Percentiles rank a stretch among this genome's conserved stretches.
phyloP scores from a whole-genome alignment of 441 rosid genomes.

The Dalechampia spathulata region DNA sequence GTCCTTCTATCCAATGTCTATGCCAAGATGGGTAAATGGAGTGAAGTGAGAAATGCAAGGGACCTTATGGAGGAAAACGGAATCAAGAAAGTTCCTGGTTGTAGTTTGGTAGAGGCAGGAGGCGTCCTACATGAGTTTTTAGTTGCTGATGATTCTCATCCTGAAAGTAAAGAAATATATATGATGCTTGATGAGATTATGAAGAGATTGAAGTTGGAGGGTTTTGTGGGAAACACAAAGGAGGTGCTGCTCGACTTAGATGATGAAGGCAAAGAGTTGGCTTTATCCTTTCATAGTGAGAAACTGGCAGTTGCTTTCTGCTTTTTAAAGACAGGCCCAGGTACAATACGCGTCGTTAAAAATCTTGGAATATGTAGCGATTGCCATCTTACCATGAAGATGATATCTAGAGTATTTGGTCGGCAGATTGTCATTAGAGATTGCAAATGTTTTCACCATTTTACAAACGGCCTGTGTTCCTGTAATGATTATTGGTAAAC shows the following conservation, averaged over 20 bases:
- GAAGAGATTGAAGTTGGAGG: constrained; percentile 35
- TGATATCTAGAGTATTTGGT: constrained; percentile 51
- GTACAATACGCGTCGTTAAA: constrained; percentile 56
- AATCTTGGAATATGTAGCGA: constrained; percentile 62
- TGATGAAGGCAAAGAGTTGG: constrained; percentile 36
- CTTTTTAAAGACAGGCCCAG: constrained; percentile 41
- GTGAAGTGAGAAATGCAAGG: constrained; percentile 46
- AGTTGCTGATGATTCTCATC: constrained; percentile 53
- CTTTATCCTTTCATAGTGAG: constrained; percentile 51
- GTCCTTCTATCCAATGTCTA: constrained; percentile 60
- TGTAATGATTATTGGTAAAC: constrained; percentile 67
- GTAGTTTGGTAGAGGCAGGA: constrained; percentile 50
- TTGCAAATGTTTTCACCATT: constrained; percentile 72
- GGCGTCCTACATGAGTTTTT: constrained; percentile 58
- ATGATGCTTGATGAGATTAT: constrained; percentile 45
- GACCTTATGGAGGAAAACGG: constrained; percentile 48
- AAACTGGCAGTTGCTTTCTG: constrained; percentile 66
- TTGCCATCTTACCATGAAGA: constrained; percentile 62
- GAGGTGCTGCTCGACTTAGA: constrained; percentile 44
- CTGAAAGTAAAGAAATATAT: constrained; percentile 37
- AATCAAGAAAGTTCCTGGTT: constrained; percentile 70
- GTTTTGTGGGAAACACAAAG: constrained; percentile 22
- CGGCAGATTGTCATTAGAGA: constrained; percentile 59
- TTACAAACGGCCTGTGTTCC: constrained; percentile 53
- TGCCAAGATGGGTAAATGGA: constrained; percentile 37